Conservation (phyloP, 768 basidiomycete species). For the Trametes meyenii region DNA sequence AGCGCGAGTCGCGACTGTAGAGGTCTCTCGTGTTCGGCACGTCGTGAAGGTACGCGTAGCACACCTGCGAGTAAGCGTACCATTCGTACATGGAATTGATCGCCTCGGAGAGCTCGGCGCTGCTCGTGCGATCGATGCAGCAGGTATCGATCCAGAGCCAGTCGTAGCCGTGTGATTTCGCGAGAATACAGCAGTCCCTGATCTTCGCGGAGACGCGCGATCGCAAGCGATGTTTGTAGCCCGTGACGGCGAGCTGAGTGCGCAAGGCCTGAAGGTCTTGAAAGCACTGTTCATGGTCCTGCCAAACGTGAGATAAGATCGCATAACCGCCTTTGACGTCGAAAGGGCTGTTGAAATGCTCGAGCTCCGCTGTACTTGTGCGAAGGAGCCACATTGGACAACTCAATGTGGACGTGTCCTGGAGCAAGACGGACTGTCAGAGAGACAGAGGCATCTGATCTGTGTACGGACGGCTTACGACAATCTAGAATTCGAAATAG, state of each 20-base stretch:
- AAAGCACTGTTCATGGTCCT: conserved; percentile 17
- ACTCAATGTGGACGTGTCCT: background rate
- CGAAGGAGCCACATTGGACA: conserved; percentile 13
- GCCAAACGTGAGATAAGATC: conserved; percentile 22
- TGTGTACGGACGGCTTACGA: no score
- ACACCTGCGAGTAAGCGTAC: conserved; percentile 12
- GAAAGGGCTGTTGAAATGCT: conserved; percentile 12
- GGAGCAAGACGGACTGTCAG: no score
- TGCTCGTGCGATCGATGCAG: conserved; percentile 12
- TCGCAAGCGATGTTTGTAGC: background rate
- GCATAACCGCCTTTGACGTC: conserved; percentile 23
- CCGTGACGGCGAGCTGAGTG: background rate
- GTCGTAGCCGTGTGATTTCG: conserved; percentile 14
- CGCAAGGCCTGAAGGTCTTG: conserved; percentile 8
- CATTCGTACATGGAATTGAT: background rate
- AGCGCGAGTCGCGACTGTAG: background rate
- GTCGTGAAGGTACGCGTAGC: conserved; percentile 19
- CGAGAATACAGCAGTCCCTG: conserved; percentile 17
- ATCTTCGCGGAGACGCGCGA: conserved; percentile 12
- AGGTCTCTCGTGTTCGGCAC: conserved; percentile 2
- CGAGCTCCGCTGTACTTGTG: conserved; percentile 10
- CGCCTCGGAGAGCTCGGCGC: no score
- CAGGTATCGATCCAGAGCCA: conserved; percentile 23
- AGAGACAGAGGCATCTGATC: no score
- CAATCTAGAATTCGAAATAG: no score